phyloP scores from a whole-genome alignment of 2,329 filamentous ascomycete genomes.

The Colletotrichum filicis region DNA sequence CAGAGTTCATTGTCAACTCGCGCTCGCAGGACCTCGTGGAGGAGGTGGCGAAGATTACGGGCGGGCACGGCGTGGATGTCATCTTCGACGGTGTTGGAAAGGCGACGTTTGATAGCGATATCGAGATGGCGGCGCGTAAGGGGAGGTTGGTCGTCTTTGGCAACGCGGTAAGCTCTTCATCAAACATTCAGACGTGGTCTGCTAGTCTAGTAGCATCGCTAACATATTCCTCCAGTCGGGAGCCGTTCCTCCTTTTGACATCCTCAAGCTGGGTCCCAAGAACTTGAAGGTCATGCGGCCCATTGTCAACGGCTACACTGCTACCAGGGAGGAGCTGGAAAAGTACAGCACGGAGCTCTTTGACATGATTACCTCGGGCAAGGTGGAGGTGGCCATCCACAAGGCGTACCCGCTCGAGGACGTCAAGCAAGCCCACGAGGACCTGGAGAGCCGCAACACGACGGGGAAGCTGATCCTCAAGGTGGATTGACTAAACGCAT shows the following conservation, averaged over 20 bases:
- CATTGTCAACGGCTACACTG: conserved; percentile 76
- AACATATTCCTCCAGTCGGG: conserved; percentile 61
- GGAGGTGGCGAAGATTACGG: conserved; percentile 76
- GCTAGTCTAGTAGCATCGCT: not conserved
- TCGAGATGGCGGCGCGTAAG: conserved; percentile 81
- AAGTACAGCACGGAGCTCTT: conserved; percentile 79
- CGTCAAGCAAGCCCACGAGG: conserved; percentile 76
- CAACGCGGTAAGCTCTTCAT: conserved; percentile 71
- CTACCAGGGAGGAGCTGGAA: conserved; percentile 76
- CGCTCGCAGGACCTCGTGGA: conserved; percentile 65
- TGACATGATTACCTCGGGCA: conserved; percentile 73
- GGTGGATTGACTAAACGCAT: conserved; percentile 53
- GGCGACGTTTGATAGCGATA: conserved; percentile 81
- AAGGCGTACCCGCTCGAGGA: conserved; percentile 82
- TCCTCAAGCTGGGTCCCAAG: conserved; percentile 72
- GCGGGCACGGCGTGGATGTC: conserved; percentile 76
- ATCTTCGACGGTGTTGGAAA: conserved; percentile 91
- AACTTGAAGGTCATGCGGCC: conserved; percentile 83
- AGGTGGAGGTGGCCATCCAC: conserved; percentile 79
- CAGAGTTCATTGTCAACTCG: conserved; percentile 79
- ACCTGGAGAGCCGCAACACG: conserved; percentile 85
- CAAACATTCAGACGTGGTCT: not conserved
- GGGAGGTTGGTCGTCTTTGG: conserved; percentile 83
- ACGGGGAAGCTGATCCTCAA: conserved; percentile 85
- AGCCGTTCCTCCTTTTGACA: conserved; percentile 75